These are phyloP conservation scores for Hymenoscyphus repandus DNA, from an alignment of 2,329 filamentous ascomycete species.

Conservation along the genomic window DNA sequence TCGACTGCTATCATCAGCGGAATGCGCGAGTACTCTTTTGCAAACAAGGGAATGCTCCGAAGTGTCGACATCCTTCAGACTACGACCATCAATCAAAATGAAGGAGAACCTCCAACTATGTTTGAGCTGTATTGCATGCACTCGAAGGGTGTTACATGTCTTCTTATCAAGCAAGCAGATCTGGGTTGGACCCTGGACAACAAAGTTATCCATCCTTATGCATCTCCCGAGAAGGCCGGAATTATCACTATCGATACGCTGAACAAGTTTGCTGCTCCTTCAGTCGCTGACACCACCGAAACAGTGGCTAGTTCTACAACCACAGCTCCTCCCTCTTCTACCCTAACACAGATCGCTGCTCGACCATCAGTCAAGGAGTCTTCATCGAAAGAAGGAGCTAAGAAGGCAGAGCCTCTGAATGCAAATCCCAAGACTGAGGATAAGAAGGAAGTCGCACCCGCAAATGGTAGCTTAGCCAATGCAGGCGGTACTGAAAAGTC, in stretches of 20 bases:
- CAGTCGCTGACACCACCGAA: constrained; percentile 16
- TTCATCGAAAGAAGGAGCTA: constrained; percentile 21
- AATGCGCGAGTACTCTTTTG: constrained; percentile 90
- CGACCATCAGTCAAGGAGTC: constrained; percentile 27
- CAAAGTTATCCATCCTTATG: constrained; percentile 74
- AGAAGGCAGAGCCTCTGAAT: constrained; percentile 26
- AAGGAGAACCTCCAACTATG: constrained; percentile 62
- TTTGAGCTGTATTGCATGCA: constrained; percentile 98
- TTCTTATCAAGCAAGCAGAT: constrained; percentile 81
- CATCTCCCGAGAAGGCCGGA: constrained; percentile 64
- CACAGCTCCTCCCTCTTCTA: constrained; percentile 14
- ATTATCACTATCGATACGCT: constrained; percentile 66
- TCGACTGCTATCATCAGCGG: constrained; percentile 97
- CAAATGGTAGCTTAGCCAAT: constrained; percentile 24
- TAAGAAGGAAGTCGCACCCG: constrained; percentile 27
- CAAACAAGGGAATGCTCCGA: constrained; percentile 77
- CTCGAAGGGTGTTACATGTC: constrained; percentile 89
- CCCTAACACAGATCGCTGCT: constrained; percentile 23
- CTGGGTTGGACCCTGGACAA: constrained; percentile 89
- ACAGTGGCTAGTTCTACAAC: neutral
- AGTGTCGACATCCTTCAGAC: constrained; percentile 83
- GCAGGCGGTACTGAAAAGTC: constrained; percentile 45
- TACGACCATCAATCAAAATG: constrained; percentile 57
- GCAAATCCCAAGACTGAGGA: constrained; percentile 37
- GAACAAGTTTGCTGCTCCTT: constrained; percentile 38